Evolutionary conservation across 441 rosid genomes (phyloP).

Genomic region (Jatropha podagrica): DNA sequence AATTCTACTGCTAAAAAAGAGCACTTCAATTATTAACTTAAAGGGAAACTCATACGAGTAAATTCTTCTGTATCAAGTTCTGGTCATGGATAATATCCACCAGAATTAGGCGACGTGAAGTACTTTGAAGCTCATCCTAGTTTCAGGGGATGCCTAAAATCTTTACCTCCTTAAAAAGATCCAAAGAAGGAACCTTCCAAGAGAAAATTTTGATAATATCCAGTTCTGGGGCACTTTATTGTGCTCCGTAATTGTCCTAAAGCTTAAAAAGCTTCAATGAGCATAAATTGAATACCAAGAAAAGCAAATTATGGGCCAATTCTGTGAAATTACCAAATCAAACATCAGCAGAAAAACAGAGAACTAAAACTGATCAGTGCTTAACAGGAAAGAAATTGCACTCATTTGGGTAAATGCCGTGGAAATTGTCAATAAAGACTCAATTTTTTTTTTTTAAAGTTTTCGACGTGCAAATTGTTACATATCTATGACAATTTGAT

Average conservation of each 20-base stretch:
- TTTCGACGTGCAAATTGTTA: background rate
- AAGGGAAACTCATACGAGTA: background rate
- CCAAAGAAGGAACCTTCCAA: background rate
- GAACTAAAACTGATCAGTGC: background rate
- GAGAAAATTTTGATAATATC: no score
- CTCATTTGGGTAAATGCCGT: background rate
- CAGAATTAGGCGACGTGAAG: no score
- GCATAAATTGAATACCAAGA: background rate
- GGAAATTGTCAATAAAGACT: background rate
- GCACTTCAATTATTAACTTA: no score
- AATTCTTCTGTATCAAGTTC: background rate
- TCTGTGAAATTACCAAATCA: background rate
- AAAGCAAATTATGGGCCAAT: background rate
- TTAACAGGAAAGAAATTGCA: background rate
- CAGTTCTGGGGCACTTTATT: background rate
- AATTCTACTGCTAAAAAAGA: background rate
- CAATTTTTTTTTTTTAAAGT: no score
- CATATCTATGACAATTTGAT: background rate
- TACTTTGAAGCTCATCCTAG: no score
- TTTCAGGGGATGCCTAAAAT: no score
- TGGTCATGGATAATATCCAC: no score
- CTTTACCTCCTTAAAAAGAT: no score
- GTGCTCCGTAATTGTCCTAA: background rate
- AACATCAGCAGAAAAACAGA: background rate
- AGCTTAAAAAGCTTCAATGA: background rate